Evolutionary conservation across 176 grass and related monocot species (phyloP), one percentile per base, ranked within the genome.

Genomic region (Dendrocalamus sinicus): DNA sequence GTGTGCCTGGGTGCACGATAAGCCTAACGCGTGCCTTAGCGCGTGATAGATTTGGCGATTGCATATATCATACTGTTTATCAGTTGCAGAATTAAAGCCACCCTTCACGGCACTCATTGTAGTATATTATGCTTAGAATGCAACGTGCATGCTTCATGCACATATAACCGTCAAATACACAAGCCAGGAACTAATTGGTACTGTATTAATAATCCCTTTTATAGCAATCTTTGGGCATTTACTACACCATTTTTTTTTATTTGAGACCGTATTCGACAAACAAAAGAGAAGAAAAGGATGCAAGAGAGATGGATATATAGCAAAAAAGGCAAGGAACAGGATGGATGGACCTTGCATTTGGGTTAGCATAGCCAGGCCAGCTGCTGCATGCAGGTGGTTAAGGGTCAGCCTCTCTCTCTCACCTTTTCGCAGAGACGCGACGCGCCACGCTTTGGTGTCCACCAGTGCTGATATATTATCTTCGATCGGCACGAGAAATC

Each of bases 401-500:
- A n/a, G n/a, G 51, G 67, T 87, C 81, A 84, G 76, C 44, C 76
- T 87, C 80, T 81, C 70, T 22, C 28, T 4, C 37, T 26, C 1
- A 64, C 19, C 71, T 88, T 83, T 78, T 68, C 39, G 54, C 28
- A 30, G 28, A 30, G 28, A 30, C 28, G 28, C 28, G 28, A 30
- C 28, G 28, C 28, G 28, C 28, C 28, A 30, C 28, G 28, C 83
- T 67, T 78, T 69, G 39, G 75, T 28, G 26, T 40, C 52, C 15
- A 39, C 32, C 9, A 35, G 51, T 6, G 62, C 60, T 68, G 26
- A n/a, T n/a, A n/a, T n/a, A 55, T 82, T 78, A 37, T 81, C 62
- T 76, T 70, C 19, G 28, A 37, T 73, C 11, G 72, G 24, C 84
- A 90, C 84, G 84, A 41, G 84, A 83, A 83, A 84, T 66, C 70